Conservation (phyloP, 164 flowering plant species). For the Nymphaea colorata region DNA sequence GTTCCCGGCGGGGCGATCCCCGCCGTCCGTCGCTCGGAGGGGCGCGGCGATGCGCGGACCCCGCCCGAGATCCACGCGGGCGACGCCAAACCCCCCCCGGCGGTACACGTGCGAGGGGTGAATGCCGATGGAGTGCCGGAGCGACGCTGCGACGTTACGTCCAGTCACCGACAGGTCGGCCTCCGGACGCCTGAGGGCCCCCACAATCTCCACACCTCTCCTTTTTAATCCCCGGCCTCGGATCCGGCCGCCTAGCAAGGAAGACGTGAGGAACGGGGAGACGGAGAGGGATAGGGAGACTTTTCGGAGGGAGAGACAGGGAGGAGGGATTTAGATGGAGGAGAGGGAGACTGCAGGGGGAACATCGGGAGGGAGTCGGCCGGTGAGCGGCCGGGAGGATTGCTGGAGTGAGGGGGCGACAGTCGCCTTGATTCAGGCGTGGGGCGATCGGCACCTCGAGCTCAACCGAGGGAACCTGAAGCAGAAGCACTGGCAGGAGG, state of each 20-base stretch:
- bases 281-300: background rate
- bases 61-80: background rate
- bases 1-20: background rate
- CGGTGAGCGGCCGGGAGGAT: constrained; percentile 41
- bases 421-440: constrained; percentile 58
- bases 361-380: background rate
- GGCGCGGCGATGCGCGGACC: background rate
- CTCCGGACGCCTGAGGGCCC: background rate
- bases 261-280: background rate
- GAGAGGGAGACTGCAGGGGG: no score
- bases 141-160: background rate
- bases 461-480: constrained; percentile 84
- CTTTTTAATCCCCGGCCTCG: background rate
- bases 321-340: no score
- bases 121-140: background rate
- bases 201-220: background rate
- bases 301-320: background rate
- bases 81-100: background rate
- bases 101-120: background rate
- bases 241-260: background rate
- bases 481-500: constrained; percentile 86
- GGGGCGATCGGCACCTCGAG: constrained; percentile 70
- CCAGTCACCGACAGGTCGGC: background rate
- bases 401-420: constrained; percentile 93
- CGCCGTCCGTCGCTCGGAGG: background rate